Conservation (phyloP, 1,284 basidiomycete species). For the Apiotrichum porosum region DNA sequence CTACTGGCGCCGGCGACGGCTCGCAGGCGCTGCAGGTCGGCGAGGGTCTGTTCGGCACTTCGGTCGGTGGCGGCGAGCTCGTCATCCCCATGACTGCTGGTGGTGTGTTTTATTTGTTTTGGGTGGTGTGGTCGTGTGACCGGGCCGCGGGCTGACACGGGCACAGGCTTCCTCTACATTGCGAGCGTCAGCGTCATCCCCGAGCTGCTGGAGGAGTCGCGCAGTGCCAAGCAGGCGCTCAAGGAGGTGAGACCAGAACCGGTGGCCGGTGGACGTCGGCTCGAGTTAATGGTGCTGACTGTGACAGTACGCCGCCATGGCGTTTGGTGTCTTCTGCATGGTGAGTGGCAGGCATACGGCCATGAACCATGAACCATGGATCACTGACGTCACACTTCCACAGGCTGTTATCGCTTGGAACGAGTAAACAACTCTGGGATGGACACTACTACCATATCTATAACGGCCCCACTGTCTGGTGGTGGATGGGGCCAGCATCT, state of each 20-base stretch:
- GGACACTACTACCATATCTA: no score
- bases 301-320: slow-evolving; percentile 83
- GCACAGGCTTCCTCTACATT: slow-evolving; percentile 79
- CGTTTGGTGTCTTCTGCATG: slow-evolving; percentile 81
- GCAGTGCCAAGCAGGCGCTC: slow-evolving; percentile 73
- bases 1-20: slow-evolving; percentile 45
- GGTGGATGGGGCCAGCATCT: no score
- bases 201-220: slow-evolving; percentile 77
- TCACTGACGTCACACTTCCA: neutral
- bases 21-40: slow-evolving; percentile 34
- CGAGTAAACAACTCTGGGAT: slow-evolving; percentile 56
- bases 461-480: no score
- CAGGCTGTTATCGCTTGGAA: slow-evolving; percentile 58
- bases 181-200: slow-evolving; percentile 83
- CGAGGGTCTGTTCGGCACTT: slow-evolving; percentile 76
- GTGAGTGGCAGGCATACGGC: slow-evolving; percentile 50
- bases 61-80: slow-evolving; percentile 67
- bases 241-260: slow-evolving; percentile 59
- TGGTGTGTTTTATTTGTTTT: slow-evolving; percentile 51
- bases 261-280: no score
- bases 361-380: no score
- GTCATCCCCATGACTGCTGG: slow-evolving; percentile 82
- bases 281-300: no score
- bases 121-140: no score
- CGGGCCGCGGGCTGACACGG: neutral